Evolutionary conservation across 805 yeast species (phyloP).

Genomic region (Starmerella lactis-condensi): DNA sequence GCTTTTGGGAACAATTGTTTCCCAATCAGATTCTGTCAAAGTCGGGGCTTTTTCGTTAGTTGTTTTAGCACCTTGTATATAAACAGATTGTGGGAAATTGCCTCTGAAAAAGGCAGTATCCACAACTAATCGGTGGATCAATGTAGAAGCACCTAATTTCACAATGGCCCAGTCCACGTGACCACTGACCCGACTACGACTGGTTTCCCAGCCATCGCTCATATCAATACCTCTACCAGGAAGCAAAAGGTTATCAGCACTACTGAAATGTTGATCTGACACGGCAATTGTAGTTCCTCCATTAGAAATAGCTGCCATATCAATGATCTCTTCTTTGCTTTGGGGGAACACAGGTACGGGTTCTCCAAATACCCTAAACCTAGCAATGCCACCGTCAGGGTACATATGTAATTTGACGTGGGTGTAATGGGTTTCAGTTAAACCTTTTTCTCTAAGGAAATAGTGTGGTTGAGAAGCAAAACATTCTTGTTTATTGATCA

Average conservation of each 20-base stretch:
- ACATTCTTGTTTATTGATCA: slow-evolving; percentile 58
- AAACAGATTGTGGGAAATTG: slow-evolving; percentile 70
- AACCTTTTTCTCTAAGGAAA: slow-evolving; percentile 37
- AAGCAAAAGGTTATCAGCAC: slow-evolving; percentile 69
- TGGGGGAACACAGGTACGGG: slow-evolving; percentile 54
- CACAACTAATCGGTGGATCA: slow-evolving; percentile 40
- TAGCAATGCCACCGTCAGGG: slow-evolving; percentile 96
- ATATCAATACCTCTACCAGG: slow-evolving; percentile 93
- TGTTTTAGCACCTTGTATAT: slow-evolving; percentile 42
- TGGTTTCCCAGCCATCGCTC: slow-evolving; percentile 98
- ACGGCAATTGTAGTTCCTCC: slow-evolving; percentile 77
- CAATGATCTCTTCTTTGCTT: slow-evolving; percentile 32
- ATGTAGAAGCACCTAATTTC: slow-evolving; percentile 50
- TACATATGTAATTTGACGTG: slow-evolving; percentile 77
- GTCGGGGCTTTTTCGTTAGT: slow-evolving; percentile 25
- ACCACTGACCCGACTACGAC: slow-evolving; percentile 62
- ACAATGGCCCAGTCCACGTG: slow-evolving; percentile 88
- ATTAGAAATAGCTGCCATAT: slow-evolving; percentile 60
- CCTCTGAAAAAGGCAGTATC: slow-evolving; percentile 94
- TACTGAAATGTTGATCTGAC: slow-evolving; percentile 88
- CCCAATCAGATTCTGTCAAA: slow-evolving; percentile 38
- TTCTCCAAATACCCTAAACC: slow-evolving; percentile 75
- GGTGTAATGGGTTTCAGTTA: slow-evolving; percentile 49
- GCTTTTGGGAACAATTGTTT: slow-evolving; percentile 39
- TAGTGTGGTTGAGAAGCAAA: slow-evolving; percentile 81